Evolutionary conservation across 2,329 filamentous ascomycete species (phyloP).

Genomic region (Cladosporium cucumerinum): DNA sequence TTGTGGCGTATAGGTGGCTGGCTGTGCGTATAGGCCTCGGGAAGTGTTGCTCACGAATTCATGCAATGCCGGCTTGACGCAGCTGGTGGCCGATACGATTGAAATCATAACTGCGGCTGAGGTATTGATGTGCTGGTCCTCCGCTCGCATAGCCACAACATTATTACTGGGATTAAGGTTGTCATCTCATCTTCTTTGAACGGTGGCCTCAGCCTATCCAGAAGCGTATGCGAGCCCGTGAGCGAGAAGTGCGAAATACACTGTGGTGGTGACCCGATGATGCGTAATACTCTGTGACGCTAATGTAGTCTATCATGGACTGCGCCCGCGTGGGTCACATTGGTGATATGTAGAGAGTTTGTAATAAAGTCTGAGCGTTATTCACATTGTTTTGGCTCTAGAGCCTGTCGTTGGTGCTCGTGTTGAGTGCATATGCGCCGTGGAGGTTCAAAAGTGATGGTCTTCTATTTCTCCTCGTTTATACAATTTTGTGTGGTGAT

Average conservation of each 20-base stretch:
- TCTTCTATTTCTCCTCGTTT: neutral
- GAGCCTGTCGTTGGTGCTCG: neutral
- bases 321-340: neutral
- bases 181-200: neutral
- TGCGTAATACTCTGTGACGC: neutral
- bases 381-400: neutral
- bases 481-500: neutral
- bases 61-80: neutral
- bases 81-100: neutral
- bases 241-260: neutral
- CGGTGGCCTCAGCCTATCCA: neutral
- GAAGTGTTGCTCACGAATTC: neutral
- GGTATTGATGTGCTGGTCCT: neutral
- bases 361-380: neutral
- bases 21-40: neutral
- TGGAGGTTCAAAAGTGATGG: neutral
- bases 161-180: neutral
- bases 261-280: neutral
- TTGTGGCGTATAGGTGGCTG: neutral
- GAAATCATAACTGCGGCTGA: neutral
- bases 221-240: neutral
- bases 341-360: neutral
- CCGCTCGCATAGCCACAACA: neutral
- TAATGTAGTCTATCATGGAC: neutral
- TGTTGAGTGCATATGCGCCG: neutral